Percentiles rank a stretch among this genome's conserved stretches.
phyloP scores from a whole-genome alignment of 179 eudicot genomes.

The Pouteria campechiana region DNA sequence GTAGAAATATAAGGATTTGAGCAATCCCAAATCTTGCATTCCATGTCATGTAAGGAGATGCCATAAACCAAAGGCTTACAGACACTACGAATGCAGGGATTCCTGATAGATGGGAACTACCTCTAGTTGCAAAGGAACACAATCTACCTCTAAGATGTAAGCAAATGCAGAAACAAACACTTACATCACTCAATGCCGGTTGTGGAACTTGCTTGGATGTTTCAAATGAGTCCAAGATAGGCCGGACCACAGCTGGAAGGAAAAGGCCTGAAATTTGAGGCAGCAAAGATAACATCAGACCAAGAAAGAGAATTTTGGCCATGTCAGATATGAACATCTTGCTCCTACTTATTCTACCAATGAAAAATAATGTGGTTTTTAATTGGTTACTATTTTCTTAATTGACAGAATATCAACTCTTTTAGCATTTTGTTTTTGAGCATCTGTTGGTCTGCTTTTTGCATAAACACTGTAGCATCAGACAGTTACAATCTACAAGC shows the following conservation, averaged over 20 bases:
- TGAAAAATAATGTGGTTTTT: too few species aligned
- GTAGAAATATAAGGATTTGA: not conserved
- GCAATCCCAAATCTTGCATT: not conserved
- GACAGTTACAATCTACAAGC: too few species aligned
- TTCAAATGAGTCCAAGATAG: slow-evolving; percentile 68
- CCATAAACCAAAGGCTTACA: not conserved
- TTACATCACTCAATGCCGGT: slow-evolving; percentile 67
- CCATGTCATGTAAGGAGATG: not conserved
- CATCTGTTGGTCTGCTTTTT: too few species aligned
- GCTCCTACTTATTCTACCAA: too few species aligned
- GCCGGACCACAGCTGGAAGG: slow-evolving; percentile 96
- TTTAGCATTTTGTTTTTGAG: too few species aligned
- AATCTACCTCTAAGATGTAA: not conserved
- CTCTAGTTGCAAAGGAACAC: not conserved
- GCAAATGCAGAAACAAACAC: slow-evolving; percentile 8
- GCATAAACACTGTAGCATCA: too few species aligned
- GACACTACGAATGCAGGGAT: too few species aligned
- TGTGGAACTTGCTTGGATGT: slow-evolving; percentile 67
- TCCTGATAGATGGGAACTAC: not conserved
- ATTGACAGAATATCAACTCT: too few species aligned
- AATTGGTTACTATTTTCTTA: too few species aligned
- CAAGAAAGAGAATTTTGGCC: too few species aligned
- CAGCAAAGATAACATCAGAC: too few species aligned
- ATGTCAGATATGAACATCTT: too few species aligned
- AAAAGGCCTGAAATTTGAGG: slow-evolving; percentile 71